A percentile compares a stretch with the other conserved stretches of the same genome.
These are phyloP conservation scores for Eucalyptus paniculata DNA, from an alignment of 345 rosid genomes.

Conservation along the genomic window DNA sequence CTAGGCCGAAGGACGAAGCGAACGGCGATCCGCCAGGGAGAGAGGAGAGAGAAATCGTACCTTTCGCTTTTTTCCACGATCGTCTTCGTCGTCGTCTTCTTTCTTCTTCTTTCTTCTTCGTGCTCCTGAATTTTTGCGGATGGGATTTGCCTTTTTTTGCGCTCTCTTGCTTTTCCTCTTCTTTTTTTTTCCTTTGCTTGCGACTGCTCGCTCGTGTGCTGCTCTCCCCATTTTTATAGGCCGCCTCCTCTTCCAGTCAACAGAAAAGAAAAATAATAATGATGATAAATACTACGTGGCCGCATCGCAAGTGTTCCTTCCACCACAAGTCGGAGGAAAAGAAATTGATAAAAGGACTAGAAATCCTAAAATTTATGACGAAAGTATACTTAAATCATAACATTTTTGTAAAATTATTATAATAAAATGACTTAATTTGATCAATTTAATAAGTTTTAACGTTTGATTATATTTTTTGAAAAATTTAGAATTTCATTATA, in stretches of 20 bases:
- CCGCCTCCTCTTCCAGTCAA: neutral
- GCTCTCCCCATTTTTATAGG: rapidly evolving
- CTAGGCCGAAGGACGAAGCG: neutral
- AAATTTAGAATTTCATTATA: rapidly evolving
- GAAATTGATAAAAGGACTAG: rapidly evolving
- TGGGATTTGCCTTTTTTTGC: too few species aligned
- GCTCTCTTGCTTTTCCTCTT: neutral
- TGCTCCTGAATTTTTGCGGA: neutral
- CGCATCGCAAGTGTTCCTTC: neutral
- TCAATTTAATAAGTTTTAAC: rapidly evolving
- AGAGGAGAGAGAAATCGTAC: neutral
- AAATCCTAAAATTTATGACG: too few species aligned
- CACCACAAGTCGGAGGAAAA: neutral
- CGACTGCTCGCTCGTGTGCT: neutral
- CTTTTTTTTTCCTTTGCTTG: neutral
- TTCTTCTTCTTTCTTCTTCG: neutral
- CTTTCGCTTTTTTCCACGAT: neutral
- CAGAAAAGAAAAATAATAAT: too few species aligned
- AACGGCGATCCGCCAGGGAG: neutral
- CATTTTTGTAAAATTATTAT: too few species aligned
- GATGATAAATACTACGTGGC: neutral
- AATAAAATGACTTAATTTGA: too few species aligned
- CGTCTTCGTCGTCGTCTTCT: neutral
- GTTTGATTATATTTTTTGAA: too few species aligned
- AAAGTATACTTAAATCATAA: too few species aligned